Evolutionary conservation across 2,329 filamentous ascomycete species (phyloP), one percentile per base, ranked within the genome.

Genomic region (Colletotrichum eleusines): DNA sequence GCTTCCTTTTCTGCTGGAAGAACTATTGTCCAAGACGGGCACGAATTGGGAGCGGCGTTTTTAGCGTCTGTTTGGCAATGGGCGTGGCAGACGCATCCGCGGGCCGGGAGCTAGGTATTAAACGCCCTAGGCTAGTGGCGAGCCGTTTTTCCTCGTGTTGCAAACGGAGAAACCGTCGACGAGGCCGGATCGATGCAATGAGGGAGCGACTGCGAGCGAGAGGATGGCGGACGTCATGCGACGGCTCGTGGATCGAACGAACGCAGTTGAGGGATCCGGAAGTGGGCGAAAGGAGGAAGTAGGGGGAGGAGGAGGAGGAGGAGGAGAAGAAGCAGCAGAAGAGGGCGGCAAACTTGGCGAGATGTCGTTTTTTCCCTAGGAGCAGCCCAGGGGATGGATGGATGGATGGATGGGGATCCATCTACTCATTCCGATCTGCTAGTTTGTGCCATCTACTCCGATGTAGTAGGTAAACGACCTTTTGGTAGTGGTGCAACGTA

Each of bases 61-160:
- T 65, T 66, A 54, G 53, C 66, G 46, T 28, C 26, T 5, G 44
- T 38, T 31, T 40, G 66, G 33, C 53, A 23, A 38, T 28, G 28
- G 42, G n/a, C 63, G 55, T n/a, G n/a, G n/a, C n/a, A 63, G 67
- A 70, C 20, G 63, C 40, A 57, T 57, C 58, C 50, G 53, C 48
- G 18, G 63, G 42, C 14, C 66, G 66, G 66, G 62, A 69, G 46
- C 66, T 69, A 69, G 38, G 31, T 42, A 42, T 40, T 42, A 5
- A 20, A 20, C 12, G 12, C 3, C 12, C 38, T 8, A 40, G 38
- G 38, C 40, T 20, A 7, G 18, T 42, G 20, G 40, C 16, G 40
- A 4, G 42, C 42, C 18, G 42, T 44, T 44, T 9, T 44, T 40
- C 51, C 31, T 61, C 59, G 44, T 28, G n/a, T 48, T 28, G 46